Percentiles rank a stretch among this genome's conserved stretches.
These are phyloP conservation scores for Selenicereus undatus DNA, from an alignment of 148 eudicot species.

Conservation along the genomic window DNA sequence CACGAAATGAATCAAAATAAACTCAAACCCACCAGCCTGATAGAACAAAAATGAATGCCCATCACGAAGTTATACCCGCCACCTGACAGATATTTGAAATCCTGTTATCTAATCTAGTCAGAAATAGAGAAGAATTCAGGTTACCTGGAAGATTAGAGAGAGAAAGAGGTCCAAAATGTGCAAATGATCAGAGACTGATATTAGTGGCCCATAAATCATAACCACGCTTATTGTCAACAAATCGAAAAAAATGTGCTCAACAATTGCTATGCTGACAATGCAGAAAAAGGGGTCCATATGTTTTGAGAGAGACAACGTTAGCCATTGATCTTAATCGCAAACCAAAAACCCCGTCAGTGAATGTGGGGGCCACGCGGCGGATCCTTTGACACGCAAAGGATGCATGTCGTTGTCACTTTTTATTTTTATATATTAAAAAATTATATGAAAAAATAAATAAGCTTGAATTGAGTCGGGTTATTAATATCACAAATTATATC, in stretches of 20 bases:
- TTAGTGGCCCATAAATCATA: neutral
- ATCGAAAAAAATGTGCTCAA: neutral
- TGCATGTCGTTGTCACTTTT: no score
- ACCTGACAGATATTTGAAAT: neutral
- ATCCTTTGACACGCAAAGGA: neutral
- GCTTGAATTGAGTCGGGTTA: no score
- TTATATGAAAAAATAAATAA: no score
- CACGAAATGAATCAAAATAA: neutral
- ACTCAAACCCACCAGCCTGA: neutral
- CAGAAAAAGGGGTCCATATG: no score
- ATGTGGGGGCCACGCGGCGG: neutral
- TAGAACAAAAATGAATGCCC: neutral
- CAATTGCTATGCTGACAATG: no score
- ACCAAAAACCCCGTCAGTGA: neutral
- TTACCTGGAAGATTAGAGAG: conserved; percentile 8
- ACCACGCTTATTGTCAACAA: neutral
- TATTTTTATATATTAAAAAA: no score
- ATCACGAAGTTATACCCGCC: neutral
- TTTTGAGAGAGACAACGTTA: no score
- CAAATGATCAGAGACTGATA: neutral
- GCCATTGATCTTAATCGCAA: neutral
- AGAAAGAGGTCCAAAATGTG: neutral
- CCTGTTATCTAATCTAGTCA: neutral
- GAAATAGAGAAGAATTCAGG: neutral
- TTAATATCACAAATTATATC: no score